Base-by-base conservation (phyloP, 2,329 filamentous ascomycete genomes). In the Colletotrichum graminicola region DNA sequence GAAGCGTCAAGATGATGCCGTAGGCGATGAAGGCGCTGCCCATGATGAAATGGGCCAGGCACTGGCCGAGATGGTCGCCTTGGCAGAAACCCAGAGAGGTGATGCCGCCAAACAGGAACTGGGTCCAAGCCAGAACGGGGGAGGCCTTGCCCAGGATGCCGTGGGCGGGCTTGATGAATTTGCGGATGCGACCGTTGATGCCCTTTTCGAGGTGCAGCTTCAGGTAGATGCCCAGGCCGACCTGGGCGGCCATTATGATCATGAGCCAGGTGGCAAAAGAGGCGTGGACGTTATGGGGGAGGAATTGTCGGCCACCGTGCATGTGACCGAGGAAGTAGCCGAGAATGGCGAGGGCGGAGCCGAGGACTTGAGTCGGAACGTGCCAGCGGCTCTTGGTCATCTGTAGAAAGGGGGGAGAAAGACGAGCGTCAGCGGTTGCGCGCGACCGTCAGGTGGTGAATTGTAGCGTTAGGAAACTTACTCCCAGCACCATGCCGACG, bases 21-120 rank as follows among this genome's bases (percentile, higher is more conserved):
- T 99, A 99, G 39, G 89, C 96, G 76, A 99, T 95, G 79, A 99
- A 99, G 1, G 95, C 95, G 75, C 93, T 92, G 55, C 96, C 96
- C 96, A 99, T 99, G 81, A 98, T 99, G 82, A 98, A 99, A 81
- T 99, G 96, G 1, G 96, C 96, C 52, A 93, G 84, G 82, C 96
- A 99, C 81, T 99, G 96, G 41, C 95, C 95, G 1, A 94, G 81
- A 78, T 99, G 95, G 69, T 98, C 95, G 65, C 88, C 94, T 75
- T 94, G 93, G 81, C 96, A 99, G 85, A 97, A 98, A 29, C 96
- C 96, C 67, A 97, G 86, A 5, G 93, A 88, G 0, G 95, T 95
- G 77, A 99, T 98, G 49, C 94, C 96, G 62, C 96, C 96, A 81
- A 99, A 97, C 8, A 99, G 80, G 91, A 99, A 97, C 84, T 99